phyloP scores from a whole-genome alignment of 306 rosid genomes.

The Inga leiocalycina region DNA sequence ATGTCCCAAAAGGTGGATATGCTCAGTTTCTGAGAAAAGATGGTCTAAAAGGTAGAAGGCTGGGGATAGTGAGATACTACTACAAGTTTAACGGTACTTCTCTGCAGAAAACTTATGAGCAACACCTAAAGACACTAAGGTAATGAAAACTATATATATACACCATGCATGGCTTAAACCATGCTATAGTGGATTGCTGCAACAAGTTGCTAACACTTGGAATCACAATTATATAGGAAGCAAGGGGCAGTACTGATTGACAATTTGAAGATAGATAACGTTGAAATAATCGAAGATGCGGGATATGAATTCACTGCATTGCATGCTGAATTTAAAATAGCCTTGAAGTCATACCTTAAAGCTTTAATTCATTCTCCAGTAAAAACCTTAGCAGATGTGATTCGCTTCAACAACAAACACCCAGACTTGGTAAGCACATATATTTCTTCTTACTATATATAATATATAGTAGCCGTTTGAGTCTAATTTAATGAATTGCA shows the following conservation, averaged over 20 bases:
- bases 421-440: background rate
- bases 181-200: background rate
- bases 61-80: conserved; percentile 49
- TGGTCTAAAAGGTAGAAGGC: conserved; percentile 60
- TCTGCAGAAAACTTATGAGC: conserved; percentile 35
- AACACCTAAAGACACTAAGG: conserved; percentile 58
- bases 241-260: conserved; percentile 54
- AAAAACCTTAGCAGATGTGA: background rate
- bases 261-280: conserved; percentile 42
- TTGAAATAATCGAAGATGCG: conserved; percentile 1
- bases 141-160: conserved; percentile 23
- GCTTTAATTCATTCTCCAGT: conserved; percentile 45
- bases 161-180: background rate
- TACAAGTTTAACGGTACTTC: conserved; percentile 30
- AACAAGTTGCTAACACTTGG: background rate
- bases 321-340: conserved; percentile 50
- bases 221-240: conserved; percentile 38
- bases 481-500: conserved; percentile 13
- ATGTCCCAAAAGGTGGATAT: conserved; percentile 41
- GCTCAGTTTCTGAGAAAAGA: conserved; percentile 49
- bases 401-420: background rate
- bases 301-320: conserved; percentile 26
- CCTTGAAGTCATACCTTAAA: conserved; percentile 49
- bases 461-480: too few relatives aligned
- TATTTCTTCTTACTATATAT: too few relatives aligned